phyloP scores from a whole-genome alignment of 805 yeast genomes.

The Cyberlindnera mycetangii region DNA sequence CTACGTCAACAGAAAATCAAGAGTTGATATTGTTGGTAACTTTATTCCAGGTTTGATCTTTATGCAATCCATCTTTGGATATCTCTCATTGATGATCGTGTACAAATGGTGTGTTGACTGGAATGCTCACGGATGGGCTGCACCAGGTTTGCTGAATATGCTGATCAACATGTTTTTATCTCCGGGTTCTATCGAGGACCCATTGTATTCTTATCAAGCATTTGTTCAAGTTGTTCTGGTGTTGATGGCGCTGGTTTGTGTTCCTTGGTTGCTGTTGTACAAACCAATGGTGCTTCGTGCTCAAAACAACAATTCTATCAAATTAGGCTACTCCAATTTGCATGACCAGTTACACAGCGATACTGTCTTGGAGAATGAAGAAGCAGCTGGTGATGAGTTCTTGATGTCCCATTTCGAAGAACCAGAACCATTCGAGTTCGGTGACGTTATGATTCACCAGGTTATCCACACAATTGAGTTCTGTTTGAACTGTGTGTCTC shows the following conservation, averaged over 20 bases:
- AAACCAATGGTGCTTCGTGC: conserved; percentile 57
- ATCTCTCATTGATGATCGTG: conserved; percentile 77
- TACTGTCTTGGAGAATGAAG: conserved; percentile 44
- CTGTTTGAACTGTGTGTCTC: conserved; percentile 95
- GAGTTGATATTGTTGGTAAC: conserved; percentile 85
- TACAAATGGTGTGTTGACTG: conserved; percentile 97
- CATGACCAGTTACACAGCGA: conserved; percentile 38
- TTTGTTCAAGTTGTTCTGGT: conserved; percentile 69
- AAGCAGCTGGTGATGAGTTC: conserved; percentile 33
- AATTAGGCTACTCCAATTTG: conserved; percentile 49
- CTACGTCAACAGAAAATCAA: conserved; percentile 62
- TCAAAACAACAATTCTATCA: conserved; percentile 42
- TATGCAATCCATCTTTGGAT: conserved; percentile 97
- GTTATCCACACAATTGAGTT: conserved; percentile 98
- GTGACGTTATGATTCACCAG: conserved; percentile 96
- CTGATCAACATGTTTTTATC: conserved; percentile 92
- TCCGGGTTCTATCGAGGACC: conserved; percentile 86
- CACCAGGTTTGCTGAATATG: conserved; percentile 94
- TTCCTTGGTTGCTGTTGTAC: conserved; percentile 86
- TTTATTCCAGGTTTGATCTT: conserved; percentile 92
- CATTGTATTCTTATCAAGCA: conserved; percentile 77
- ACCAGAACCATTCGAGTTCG: conserved; percentile 66
- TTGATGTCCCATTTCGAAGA: conserved; percentile 28
- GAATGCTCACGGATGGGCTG: conserved; percentile 69
- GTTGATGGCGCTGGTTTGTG: conserved; percentile 76